phyloP scores from a whole-genome alignment of 805 yeast genomes.

The Metschnikowia borealis region DNA sequence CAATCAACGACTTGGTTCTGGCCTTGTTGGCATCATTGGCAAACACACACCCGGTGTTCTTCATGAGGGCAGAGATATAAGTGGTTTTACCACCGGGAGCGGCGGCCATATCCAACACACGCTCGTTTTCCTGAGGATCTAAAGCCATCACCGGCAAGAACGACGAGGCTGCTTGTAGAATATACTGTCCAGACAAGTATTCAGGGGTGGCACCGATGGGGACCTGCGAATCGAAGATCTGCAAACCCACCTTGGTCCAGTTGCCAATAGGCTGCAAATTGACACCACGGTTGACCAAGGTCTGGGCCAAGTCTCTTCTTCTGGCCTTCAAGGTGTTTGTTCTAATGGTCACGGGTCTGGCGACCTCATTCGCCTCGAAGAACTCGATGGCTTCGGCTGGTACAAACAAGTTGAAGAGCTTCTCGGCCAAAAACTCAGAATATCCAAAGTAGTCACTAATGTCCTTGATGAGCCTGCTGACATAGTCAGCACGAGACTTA shows the following conservation, averaged over 20 bases:
- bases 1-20: slow-evolving; percentile 93
- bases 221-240: slow-evolving; percentile 97
- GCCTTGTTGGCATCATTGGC: slow-evolving; percentile 97
- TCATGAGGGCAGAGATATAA: slow-evolving; percentile 91
- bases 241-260: slow-evolving; percentile 98
- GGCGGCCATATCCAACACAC: slow-evolving; percentile 97
- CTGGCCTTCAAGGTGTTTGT: slow-evolving; percentile 95
- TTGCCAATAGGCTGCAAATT: slow-evolving; percentile 94
- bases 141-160: slow-evolving; percentile 97
- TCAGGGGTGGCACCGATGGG: slow-evolving; percentile 99
- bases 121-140: slow-evolving; percentile 95
- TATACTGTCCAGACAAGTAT: slow-evolving; percentile 95
- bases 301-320: slow-evolving; percentile 93
- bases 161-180: slow-evolving; percentile 96
- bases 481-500: slow-evolving; percentile 78
- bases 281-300: slow-evolving; percentile 93
- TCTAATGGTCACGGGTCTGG: slow-evolving; percentile 94
- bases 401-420: slow-evolving; percentile 83
- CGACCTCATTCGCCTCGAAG: slow-evolving; percentile 96
- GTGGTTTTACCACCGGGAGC: slow-evolving; percentile 99
- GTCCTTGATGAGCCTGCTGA: slow-evolving; percentile 73
- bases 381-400: slow-evolving; percentile 98
- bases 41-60: slow-evolving; percentile 94
- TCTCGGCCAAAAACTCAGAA: slow-evolving; percentile 86
- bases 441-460: slow-evolving; percentile 94